These are phyloP conservation scores for Syzygium jambos DNA, from an alignment of 345 rosid species.

Conservation along the genomic window DNA sequence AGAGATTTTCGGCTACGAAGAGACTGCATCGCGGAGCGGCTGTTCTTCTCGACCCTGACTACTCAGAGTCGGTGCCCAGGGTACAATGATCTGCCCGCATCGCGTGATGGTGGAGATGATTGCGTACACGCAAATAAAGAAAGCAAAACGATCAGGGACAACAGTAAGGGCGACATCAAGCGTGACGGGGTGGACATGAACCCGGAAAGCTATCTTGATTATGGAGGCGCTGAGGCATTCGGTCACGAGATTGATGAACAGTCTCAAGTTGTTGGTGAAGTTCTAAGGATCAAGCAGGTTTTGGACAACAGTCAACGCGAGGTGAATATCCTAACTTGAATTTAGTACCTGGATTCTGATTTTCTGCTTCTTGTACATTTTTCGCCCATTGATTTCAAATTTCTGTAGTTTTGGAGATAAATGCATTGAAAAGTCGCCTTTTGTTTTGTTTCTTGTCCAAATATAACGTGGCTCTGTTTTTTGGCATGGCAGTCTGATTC, in stretches of 20 bases:
- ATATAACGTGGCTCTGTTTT: background rate
- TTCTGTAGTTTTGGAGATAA: background rate
- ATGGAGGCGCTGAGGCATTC: background rate
- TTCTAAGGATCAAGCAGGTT: background rate
- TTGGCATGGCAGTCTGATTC: background rate
- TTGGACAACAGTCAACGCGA: background rate
- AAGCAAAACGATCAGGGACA: constrained; percentile 37
- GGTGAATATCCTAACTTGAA: background rate
- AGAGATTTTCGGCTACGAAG: constrained; percentile 43
- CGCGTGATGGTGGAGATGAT: background rate
- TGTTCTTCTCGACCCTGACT: constrained; percentile 40
- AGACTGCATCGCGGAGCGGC: constrained; percentile 56
- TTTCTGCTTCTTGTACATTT: background rate
- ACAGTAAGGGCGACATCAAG: constrained; percentile 16
- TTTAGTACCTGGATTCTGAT: background rate
- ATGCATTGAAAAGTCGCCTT: background rate
- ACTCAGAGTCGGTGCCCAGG: constrained; percentile 1
- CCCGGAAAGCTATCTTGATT: constrained; percentile 21
- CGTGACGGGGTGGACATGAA: constrained; percentile 25
- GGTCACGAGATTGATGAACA: background rate
- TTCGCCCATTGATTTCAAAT: background rate
- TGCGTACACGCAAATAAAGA: constrained; percentile 30
- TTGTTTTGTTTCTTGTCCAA: background rate
- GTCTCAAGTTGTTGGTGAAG: background rate
- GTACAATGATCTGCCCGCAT: background rate